A percentile compares a stretch with the other conserved stretches of the same genome.
Evolutionary conservation across 306 rosid species (phyloP).

Genomic region (Castanospermum australe): DNA sequence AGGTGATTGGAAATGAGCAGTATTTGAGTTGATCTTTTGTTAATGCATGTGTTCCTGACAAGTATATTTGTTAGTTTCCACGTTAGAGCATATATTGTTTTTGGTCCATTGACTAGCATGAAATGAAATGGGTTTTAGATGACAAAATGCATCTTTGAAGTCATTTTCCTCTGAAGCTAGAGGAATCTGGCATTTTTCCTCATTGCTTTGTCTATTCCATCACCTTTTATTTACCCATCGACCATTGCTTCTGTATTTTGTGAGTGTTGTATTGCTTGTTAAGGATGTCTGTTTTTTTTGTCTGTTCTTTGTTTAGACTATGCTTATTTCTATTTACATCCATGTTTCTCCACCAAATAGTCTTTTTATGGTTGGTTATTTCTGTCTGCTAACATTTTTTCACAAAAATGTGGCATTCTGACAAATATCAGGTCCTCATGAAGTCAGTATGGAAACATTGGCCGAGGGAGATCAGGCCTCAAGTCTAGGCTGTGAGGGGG

Average conservation of each 20-base stretch:
- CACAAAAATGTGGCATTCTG: background rate
- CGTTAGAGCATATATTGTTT: background rate
- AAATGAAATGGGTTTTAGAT: background rate
- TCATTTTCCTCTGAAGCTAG: background rate
- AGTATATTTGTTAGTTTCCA: background rate
- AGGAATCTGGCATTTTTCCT: background rate
- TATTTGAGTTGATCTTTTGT: background rate
- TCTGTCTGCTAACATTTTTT: background rate
- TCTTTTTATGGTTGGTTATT: background rate
- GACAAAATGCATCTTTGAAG: background rate
- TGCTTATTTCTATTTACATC: background rate
- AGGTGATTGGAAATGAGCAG: conserved; percentile 1
- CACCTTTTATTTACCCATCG: background rate
- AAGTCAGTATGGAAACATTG: conserved; percentile 24
- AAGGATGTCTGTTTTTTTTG: background rate
- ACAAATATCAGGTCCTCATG: conserved; percentile 29
- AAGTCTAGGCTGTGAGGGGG: conserved; percentile 23
- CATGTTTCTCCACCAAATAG: background rate
- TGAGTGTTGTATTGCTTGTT: background rate
- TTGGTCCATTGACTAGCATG: background rate
- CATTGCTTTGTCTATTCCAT: background rate
- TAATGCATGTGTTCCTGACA: background rate
- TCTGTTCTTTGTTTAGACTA: background rate
- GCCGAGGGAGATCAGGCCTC: conserved; percentile 38
- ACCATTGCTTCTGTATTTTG: background rate